Base-by-base conservation (phyloP, 1,139 yeast genomes). In the Pichia sp. region DNA sequence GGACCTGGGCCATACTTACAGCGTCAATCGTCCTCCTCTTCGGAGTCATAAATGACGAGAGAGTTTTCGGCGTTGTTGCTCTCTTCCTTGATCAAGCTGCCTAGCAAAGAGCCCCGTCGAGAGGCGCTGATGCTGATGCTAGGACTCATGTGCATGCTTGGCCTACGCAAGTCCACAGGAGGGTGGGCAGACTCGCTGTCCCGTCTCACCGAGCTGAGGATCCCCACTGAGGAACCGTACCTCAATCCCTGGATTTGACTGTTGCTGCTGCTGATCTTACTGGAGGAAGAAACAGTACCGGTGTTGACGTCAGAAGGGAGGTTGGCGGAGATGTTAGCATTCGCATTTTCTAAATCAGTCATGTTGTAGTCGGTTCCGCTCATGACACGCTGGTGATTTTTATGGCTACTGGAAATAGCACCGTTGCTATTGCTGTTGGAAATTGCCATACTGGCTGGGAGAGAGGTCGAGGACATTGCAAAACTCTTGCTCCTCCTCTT, bases 21-120 rank as follows among this genome's bases (percentile, higher is more conserved):
- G 6, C 28, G 9, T 25, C 6, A 6, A 25, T 57, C 55, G 5
- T 58, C 57, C 26, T 64, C 64, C 28, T 60, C 60, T 28, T 62
- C 66, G 3, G 62, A 60, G 30, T 57, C 66, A 9, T 54, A 55
- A 12, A 57, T 55, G 3, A 56, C 63, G 7, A 55, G 49, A 4
- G 61, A 54, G 42, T 51, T 51, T 16, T 55, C 54, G 18, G 43
- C 46, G 12, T 50, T 31, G 19, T 41, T 34, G 6, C 40, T 28
- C 41, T 59, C 58, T 25, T 52, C 59, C 47, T 58, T 60, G 37
- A 53, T 54, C 10, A 55, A 47, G 18, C 51, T 43, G 12, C 55
- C 58, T 10, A 55, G 22, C 3, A 55, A 19, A 3, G 58, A 54
- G 2, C 60, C 57, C 19, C 59, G 47, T 36, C 59, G 44, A 5